Evolutionary conservation across 352 stramenopile species (phyloP).

Genomic region (Globisporangium parvum): DNA sequence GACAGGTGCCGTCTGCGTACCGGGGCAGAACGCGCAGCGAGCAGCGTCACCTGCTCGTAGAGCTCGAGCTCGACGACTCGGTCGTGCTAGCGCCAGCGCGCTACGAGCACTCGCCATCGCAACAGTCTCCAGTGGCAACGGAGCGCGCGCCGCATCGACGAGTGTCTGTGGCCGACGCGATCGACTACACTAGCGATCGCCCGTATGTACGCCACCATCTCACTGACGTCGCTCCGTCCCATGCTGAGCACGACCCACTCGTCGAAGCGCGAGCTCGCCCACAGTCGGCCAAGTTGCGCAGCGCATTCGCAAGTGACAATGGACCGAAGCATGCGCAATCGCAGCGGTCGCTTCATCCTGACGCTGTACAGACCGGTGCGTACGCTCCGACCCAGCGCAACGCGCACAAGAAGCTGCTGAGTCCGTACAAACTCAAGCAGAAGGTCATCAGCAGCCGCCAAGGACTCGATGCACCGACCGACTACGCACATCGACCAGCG

Average conservation of each 20-base stretch:
- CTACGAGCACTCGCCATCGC: slow-evolving; percentile 1
- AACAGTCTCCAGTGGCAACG: neutral
- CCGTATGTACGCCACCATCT: neutral
- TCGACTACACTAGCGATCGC: neutral
- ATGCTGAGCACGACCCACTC: slow-evolving; percentile 1
- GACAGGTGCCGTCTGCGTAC: neutral
- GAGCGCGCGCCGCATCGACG: neutral
- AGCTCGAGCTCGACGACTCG: slow-evolving; percentile 59
- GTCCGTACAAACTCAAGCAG: slow-evolving; percentile 63
- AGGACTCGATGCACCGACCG: neutral
- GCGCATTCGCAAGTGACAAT: neutral
- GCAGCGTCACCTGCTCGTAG: slow-evolving; percentile 49
- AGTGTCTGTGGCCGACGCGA: neutral
- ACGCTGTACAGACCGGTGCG: neutral
- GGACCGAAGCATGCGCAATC: neutral
- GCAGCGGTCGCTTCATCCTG: neutral
- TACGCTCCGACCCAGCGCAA: neutral
- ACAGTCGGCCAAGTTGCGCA: slow-evolving; percentile 6
- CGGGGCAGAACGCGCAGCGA: slow-evolving; percentile 10
- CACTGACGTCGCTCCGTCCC: neutral
- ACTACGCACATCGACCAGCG: neutral
- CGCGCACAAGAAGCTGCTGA: slow-evolving; percentile 26
- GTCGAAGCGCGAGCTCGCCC: slow-evolving; percentile 6
- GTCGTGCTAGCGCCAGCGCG: slow-evolving; percentile 15
- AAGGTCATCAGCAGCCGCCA: slow-evolving; percentile 39